phyloP scores from a whole-genome alignment of 495 filamentous ascomycete genomes.

The Penicillium antarcticum region DNA sequence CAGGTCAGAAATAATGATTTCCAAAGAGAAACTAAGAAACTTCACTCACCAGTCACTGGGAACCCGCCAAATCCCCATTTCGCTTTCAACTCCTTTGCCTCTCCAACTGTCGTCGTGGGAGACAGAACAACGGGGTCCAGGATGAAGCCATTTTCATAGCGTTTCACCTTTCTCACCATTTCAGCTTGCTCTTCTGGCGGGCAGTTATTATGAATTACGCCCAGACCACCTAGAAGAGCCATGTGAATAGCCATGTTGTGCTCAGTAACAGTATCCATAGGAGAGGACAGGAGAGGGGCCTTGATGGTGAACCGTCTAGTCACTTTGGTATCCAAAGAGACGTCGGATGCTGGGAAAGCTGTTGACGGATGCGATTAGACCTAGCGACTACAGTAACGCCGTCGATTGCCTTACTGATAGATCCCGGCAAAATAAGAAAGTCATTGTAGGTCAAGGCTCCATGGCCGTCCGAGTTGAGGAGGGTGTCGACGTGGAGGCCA shows the following conservation, averaged over 20 bases:
- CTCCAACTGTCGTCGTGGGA: slow-evolving; percentile 81
- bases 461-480: slow-evolving; percentile 81
- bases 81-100: slow-evolving; percentile 89
- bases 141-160: slow-evolving; percentile 99
- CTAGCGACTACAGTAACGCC: no score
- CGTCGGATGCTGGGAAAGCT: slow-evolving; percentile 89
- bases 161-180: slow-evolving; percentile 99
- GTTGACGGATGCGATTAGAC: background rate
- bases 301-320: slow-evolving; percentile 93
- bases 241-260: slow-evolving; percentile 99
- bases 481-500: slow-evolving; percentile 77
- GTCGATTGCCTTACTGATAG: slow-evolving; percentile 50
- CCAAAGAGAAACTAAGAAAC: background rate
- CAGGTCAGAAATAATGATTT: no score
- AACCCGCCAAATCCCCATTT: slow-evolving; percentile 99
- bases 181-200: slow-evolving; percentile 90
- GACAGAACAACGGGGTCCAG: slow-evolving; percentile 90
- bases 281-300: slow-evolving; percentile 91
- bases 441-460: slow-evolving; percentile 89
- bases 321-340: slow-evolving; percentile 82
- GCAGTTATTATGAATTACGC: slow-evolving; percentile 99
- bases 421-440: slow-evolving; percentile 66
- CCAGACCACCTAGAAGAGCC: slow-evolving; percentile 92
- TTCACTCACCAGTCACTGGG: slow-evolving; percentile 89
- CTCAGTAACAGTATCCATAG: slow-evolving; percentile 99